Conservation (phyloP, 495 filamentous ascomycete species). For the Aspergillus haitiensis region DNA sequence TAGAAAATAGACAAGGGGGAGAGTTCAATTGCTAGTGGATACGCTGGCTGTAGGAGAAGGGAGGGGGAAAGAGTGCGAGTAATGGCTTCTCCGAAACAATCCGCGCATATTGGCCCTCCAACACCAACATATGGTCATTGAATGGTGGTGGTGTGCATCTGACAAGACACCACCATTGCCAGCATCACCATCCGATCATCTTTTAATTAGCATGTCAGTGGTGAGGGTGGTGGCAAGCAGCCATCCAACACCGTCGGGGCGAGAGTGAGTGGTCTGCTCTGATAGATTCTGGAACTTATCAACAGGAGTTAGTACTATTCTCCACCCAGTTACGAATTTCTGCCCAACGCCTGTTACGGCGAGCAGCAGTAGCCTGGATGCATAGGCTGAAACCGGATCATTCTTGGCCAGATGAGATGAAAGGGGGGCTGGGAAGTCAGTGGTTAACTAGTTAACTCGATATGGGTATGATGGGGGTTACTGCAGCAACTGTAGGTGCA, state of each 20-base stretch:
- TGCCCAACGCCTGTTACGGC: constrained; percentile 41
- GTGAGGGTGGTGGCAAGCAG: not conserved
- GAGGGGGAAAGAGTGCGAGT: not conserved
- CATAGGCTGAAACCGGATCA: constrained; percentile 23
- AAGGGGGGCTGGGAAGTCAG: not conserved
- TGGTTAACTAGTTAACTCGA: constrained; percentile 1
- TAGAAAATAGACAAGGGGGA: not conserved
- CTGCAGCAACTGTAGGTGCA: constrained; percentile 11
- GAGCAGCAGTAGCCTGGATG: constrained; percentile 38
- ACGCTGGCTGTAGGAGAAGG: constrained; percentile 8
- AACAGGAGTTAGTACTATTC: constrained; percentile 1
- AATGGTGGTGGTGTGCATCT: not conserved
- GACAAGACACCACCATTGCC: too few relatives aligned
- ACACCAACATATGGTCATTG: not conserved
- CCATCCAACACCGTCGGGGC: not conserved
- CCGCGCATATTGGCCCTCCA: not conserved
- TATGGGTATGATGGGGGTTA: constrained; percentile 10
- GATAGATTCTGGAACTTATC: not conserved
- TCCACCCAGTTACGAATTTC: constrained; percentile 26
- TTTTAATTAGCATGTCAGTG: not conserved
- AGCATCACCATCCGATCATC: too few relatives aligned
- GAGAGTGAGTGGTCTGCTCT: not conserved
- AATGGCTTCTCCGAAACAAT: not conserved
- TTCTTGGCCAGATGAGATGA: constrained; percentile 6
- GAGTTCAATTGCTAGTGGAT: not conserved